Conservation (phyloP, 257 asterid species). For the Solanum chaucha region DNA sequence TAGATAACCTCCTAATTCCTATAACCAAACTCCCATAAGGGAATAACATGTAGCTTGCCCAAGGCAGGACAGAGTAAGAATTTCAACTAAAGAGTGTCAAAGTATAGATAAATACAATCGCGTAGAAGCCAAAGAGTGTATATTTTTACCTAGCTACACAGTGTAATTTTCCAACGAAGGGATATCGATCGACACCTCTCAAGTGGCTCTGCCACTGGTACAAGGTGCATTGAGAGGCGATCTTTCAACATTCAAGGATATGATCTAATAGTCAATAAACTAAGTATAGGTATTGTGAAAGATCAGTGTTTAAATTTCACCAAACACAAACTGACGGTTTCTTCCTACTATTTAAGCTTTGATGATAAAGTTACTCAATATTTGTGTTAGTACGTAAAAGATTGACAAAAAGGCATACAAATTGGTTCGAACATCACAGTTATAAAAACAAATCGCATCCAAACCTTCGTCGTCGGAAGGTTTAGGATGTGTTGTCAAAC, state of each 20-base stretch:
- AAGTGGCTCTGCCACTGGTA: not conserved
- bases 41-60: not conserved
- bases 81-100: too few species aligned
- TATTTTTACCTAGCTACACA: not conserved
- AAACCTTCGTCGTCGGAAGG: not conserved
- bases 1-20: not conserved
- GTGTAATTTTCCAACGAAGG: not conserved
- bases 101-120: too few species aligned
- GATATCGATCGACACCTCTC: not conserved
- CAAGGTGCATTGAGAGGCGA: not conserved
- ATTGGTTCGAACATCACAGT: fast-evolving
- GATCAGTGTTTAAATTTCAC: not conserved
- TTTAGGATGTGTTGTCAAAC: slow-evolving; percentile 18
- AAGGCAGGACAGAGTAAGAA: not conserved
- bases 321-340: not conserved
- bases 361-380: not conserved
- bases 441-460: not conserved
- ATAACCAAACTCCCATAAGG: not conserved
- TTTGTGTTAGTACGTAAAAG: not conserved
- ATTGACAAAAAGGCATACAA: fast-evolving
- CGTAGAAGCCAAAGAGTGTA: not conserved
- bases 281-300: not conserved
- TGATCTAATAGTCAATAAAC: not conserved
- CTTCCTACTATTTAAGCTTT: not conserved
- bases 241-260: not conserved